Base-by-base conservation (phyloP, 306 rosid genomes). In the Prunus mira region DNA sequence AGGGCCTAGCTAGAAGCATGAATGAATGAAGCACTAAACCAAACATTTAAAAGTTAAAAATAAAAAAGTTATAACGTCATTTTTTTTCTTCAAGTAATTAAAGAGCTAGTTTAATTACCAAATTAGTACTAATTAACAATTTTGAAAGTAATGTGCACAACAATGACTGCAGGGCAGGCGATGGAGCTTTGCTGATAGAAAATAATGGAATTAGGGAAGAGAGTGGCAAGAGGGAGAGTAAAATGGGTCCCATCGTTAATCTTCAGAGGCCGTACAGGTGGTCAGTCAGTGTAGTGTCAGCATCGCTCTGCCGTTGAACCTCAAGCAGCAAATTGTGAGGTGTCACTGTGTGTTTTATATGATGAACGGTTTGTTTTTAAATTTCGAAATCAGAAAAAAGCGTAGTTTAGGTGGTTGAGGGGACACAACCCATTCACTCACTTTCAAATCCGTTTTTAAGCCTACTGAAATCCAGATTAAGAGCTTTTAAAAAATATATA, bases 261-360 rank as follows among this genome's bases (percentile, higher is more conserved):
- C 13, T 10, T 51, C 18, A 12, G 12, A 56, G 45, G 27, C 56
- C 5, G 72, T n/a, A 60, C 11, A 38, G 67, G 46, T 47, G 47
- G 76, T 75, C 24, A 76, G 71, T 69, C 24, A 73, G 66, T 69
- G 28, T 17, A 41, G 54, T 1, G 80, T 69, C 77, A 63, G 51
- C 45, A 4, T 69, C 80, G 43, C 68, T 45, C 63, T 69, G 61
- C 61, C 62, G 58, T 80, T 69, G 61, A 75, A 15, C 20, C 67
- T 13, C 65, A 14, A 57, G 75, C 79, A 61, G 32, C 54, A 20
- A 60, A 43, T 15, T 43, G 28, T 47, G 28, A 6, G 3, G 67
- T 8, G 46, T 47, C 28, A 7, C 5, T 46, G 0, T 8, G 19
- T 32, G 70, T 47, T 65, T 61, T 20, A 11, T 12, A 41, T 19